These are phyloP conservation scores for Bipolaris sorokiniana DNA, from an alignment of 2,329 filamentous ascomycete species.

Conservation along the genomic window DNA sequence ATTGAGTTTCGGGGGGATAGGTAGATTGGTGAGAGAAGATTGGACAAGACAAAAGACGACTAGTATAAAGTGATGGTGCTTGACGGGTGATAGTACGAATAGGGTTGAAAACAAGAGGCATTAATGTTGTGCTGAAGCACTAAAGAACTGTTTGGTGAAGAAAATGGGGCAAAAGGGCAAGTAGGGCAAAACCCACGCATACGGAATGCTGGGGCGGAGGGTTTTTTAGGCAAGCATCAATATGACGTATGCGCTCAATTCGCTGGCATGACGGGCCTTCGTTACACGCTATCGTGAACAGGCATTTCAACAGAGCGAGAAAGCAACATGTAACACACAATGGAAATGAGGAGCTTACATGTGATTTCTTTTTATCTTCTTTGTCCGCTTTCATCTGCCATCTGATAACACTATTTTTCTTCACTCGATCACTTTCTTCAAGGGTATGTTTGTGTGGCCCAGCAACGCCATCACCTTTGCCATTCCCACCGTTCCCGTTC, in stretches of 20 bases:
- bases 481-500: constrained; percentile 76
- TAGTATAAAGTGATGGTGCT: background rate
- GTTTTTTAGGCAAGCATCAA: constrained; percentile 15
- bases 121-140: constrained; percentile 2
- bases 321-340: background rate
- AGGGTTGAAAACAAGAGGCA: constrained; percentile 11
- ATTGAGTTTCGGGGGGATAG: background rate
- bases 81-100: background rate
- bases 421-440: constrained; percentile 76
- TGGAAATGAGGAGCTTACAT: constrained; percentile 34
- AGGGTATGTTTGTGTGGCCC: constrained; percentile 78
- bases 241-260: constrained; percentile 20
- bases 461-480: constrained; percentile 70
- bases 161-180: background rate
- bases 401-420: constrained; percentile 78
- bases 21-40: background rate
- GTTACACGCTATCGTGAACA: constrained; percentile 6
- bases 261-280: constrained; percentile 5
- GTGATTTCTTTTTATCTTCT: constrained; percentile 64
- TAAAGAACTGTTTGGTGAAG: background rate
- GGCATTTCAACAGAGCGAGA: constrained; percentile 7
- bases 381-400: constrained; percentile 69
- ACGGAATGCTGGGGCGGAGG: constrained; percentile 3
- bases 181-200: constrained; percentile 1
- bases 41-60: background rate